Evolutionary conservation across 352 stramenopile species (phyloP).

Genomic region (Globisporangium paddicum): DNA sequence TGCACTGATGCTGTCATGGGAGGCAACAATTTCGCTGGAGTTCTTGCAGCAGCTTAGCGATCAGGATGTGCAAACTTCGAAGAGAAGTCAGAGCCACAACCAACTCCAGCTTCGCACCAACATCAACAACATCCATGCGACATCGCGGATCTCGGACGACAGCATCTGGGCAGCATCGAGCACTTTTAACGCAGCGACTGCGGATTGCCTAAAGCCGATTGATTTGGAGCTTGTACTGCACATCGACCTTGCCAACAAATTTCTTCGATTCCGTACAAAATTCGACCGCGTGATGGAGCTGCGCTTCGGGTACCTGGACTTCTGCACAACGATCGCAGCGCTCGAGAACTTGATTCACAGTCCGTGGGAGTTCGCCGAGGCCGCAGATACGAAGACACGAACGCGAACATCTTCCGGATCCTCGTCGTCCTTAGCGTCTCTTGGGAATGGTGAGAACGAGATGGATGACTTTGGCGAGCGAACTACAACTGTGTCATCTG

Average conservation of each 20-base stretch:
- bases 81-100: conserved; percentile 23
- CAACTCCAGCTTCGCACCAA: conserved; percentile 59
- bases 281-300: conserved; percentile 80
- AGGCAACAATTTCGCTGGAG: conserved; percentile 55
- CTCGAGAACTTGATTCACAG: conserved; percentile 53
- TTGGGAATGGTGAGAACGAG: conserved; percentile 25
- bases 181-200: conserved; percentile 29
- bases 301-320: conserved; percentile 82
- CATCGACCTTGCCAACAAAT: conserved; percentile 54
- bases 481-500: conserved; percentile 20
- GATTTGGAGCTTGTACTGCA: conserved; percentile 64
- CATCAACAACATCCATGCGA: conserved; percentile 69
- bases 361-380: conserved; percentile 12
- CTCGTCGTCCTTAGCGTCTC: conserved; percentile 46
- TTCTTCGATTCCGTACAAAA: conserved; percentile 58
- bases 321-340: conserved; percentile 57
- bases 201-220: conserved; percentile 79
- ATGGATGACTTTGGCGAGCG: conserved; percentile 23
- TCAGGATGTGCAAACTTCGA: conserved; percentile 10
- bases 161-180: conserved; percentile 51
- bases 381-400: conserved; percentile 9
- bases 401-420: conserved; percentile 43
- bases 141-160: conserved; percentile 67
- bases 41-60: conserved; percentile 38
- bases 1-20: conserved; percentile 80